A percentile compares a stretch with the other conserved stretches of the same genome.
Conservation (phyloP, 495 filamentous ascomycete species). For the Ascobolus immersus region DNA sequence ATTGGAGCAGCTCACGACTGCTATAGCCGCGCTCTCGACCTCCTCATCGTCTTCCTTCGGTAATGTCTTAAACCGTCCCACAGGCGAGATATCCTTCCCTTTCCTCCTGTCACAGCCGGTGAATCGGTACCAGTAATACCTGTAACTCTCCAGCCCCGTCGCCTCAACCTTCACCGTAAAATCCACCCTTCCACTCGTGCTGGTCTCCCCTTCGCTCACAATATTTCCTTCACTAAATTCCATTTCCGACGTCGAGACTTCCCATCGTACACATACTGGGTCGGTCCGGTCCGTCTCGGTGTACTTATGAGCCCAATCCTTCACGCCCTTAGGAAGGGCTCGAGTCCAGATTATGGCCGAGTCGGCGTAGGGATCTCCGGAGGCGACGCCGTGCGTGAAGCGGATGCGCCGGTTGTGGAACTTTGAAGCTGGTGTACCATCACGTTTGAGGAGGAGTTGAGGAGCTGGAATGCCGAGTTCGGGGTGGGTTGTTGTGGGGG, state of each 20-base stretch:
- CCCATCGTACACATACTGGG: conserved; percentile 35
- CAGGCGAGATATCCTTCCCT: conserved; percentile 20
- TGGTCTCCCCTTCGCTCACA: conserved; percentile 25
- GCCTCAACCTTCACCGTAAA: conserved; percentile 49
- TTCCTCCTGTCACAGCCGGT: conserved; percentile 26
- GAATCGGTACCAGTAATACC: conserved; percentile 34
- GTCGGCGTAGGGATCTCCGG: conserved; percentile 37
- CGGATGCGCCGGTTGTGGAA: too few species aligned
- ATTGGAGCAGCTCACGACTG: conserved; percentile 32
- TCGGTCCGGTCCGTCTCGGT: too few species aligned
- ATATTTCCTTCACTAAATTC: conserved; percentile 19
- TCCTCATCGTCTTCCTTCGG: conserved; percentile 20
- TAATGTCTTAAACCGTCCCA: conserved; percentile 31
- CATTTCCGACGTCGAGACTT: conserved; percentile 20
- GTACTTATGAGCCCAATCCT: too few species aligned
- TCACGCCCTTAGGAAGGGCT: conserved; percentile 22
- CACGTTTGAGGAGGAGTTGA: conserved; percentile 19
- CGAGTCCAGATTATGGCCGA: conserved; percentile 45
- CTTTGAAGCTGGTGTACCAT: conserved; percentile 25
- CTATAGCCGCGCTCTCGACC: conserved; percentile 21
- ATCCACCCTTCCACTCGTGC: conserved; percentile 40
- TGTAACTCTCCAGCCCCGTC: conserved; percentile 27
- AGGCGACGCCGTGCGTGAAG: conserved; percentile 50
- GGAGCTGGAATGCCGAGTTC: conserved; percentile 28
- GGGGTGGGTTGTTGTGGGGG: conserved; percentile 32